phyloP scores from a whole-genome alignment of 2,329 filamentous ascomycete genomes.

The Meredithiella fracta region DNA sequence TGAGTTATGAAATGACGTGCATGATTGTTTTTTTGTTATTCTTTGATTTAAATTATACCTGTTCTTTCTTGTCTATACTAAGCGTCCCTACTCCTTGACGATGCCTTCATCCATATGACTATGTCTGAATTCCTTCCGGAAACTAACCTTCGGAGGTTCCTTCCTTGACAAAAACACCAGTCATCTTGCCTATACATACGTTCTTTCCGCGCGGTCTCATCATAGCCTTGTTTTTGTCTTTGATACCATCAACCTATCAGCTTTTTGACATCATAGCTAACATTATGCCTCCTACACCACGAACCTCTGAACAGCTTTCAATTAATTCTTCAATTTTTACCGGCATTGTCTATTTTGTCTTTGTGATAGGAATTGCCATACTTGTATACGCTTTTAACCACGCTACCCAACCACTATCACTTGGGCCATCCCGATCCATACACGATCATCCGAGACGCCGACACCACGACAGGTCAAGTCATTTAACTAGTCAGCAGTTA shows the following conservation, averaged over 20 bases:
- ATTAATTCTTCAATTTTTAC: constrained; percentile 5
- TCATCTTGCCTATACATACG: not conserved
- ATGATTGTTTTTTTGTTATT: not conserved
- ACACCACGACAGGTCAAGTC: not conserved
- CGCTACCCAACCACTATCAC: not conserved
- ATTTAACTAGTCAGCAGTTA: not conserved
- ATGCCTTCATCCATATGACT: not conserved
- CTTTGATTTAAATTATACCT: constrained; percentile 8
- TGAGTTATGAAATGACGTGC: constrained; percentile 6
- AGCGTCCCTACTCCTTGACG: no score
- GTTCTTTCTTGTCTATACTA: no score
- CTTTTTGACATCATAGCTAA: not conserved
- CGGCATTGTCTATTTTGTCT: constrained; percentile 8
- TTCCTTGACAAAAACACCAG: not conserved
- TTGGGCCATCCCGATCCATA: not conserved
- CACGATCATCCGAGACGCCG: no score
- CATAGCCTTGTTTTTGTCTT: constrained; percentile 5
- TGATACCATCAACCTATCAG: not conserved
- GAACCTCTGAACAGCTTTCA: not conserved
- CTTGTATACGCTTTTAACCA: constrained; percentile 11
- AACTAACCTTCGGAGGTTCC: not conserved
- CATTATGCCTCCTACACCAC: not conserved
- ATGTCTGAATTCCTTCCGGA: not conserved
- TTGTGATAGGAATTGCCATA: constrained; percentile 12
- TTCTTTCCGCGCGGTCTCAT: not conserved